Evolutionary conservation across 352 stramenopile genomes (phyloP), one percentile per base, ranked within the genome.

Genomic region (Phytophthora syringae): DNA sequence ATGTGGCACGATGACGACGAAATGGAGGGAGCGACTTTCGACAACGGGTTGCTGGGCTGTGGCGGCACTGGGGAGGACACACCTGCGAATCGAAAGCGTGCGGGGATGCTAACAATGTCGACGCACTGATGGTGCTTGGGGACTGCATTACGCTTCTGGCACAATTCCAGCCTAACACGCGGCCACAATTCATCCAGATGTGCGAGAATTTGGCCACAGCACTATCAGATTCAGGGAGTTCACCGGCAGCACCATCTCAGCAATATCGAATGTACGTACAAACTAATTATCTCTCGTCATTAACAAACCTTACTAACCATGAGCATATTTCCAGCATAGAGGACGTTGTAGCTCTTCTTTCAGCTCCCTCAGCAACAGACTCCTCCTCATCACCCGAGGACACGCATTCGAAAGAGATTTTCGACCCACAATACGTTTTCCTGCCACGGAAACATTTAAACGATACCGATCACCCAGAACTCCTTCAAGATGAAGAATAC

Each of bases 381-480:
- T 5, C 24, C n/a, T 11, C 25, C 18, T 25, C 30, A 37, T 24
- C 28, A 52, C n/a, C 27, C 25, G 37, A 36, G 5, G 9, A 24
- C 21, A 27, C 25, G 11, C 37, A 48, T 7, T 70, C 56, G 3
- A 75, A 76, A 53, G 67, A 73, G 22, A 57, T 76, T 44, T 82
- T 85, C 39, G 62, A 85, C 24, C 79, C 79, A 16, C 55, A 52
- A n/a, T 43, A 73, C 27, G 44, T 76, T 32, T 85, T 85, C 30
- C 34, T 66, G 2, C 67, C 73, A 48, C 49, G 30, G 20, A 79
- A 76, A 49, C 24, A 64, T 18, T 34, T 11, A n/a, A 54, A n/a
- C 22, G 25, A 60, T 22, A 7, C 4, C 12, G 32, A 21, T 48
- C 18, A 24, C 21, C 10, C 15, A 10, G 25, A 61, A 43, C 18